phyloP scores from a whole-genome alignment of 495 filamentous ascomycete genomes.

The Penicillium malachiteum region DNA sequence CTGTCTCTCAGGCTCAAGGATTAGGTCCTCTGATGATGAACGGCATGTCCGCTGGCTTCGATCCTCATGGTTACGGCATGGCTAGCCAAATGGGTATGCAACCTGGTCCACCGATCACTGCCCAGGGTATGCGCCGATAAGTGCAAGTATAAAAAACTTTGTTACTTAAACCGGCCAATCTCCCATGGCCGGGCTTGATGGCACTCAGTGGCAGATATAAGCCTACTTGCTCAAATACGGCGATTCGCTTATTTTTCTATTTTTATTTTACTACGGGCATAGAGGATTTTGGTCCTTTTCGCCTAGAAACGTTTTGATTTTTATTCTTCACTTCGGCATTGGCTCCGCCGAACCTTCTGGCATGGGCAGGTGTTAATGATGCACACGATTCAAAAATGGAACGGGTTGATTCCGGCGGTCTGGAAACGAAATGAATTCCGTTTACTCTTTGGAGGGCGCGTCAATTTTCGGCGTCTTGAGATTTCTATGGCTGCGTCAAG shows the following conservation, averaged over 20 bases:
- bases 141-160: background rate
- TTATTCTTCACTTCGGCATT: conserved; percentile 27
- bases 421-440: conserved; percentile 28
- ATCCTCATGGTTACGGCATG: conserved; percentile 40
- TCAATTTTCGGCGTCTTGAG: conserved; percentile 35
- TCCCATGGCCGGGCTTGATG: conserved; percentile 2
- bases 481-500: conserved; percentile 24
- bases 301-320: conserved; percentile 2
- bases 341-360: conserved; percentile 28
- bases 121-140: conserved; percentile 40
- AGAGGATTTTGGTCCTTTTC: background rate
- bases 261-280: conserved; percentile 7
- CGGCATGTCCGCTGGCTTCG: conserved; percentile 44
- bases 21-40: conserved; percentile 67
- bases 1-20: conserved; percentile 85
- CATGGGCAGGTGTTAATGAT: conserved; percentile 49
- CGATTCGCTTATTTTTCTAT: conserved; percentile 16
- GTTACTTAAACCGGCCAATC: background rate
- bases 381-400: conserved; percentile 43
- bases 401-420: conserved; percentile 32
- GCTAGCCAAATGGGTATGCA: conserved; percentile 41
- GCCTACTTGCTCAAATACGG: conserved; percentile 21
- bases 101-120: conserved; percentile 36
- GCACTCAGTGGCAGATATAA: conserved; percentile 1
- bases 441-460: conserved; percentile 31